Conservation (phyloP, 2,329 filamentous ascomycete species). For the Endoconidiophora polonica region DNA sequence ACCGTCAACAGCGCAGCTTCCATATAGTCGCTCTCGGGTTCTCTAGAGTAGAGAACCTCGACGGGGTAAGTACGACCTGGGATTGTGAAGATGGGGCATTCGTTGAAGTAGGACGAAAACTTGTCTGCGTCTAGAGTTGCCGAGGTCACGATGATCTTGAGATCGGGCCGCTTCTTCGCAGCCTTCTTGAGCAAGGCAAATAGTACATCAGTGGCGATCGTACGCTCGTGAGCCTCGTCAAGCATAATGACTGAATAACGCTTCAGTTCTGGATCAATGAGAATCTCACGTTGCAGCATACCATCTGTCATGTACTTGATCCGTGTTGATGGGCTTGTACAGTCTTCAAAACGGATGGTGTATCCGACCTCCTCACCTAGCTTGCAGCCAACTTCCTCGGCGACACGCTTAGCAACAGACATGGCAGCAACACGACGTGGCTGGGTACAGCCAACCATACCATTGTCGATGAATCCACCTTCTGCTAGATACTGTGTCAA, state of each 20-base stretch:
- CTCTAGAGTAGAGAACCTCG: constrained; percentile 84
- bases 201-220: constrained; percentile 86
- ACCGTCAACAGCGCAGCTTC: constrained; percentile 89
- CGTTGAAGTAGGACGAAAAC: constrained; percentile 90
- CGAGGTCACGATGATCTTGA: constrained; percentile 92
- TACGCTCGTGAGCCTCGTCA: constrained; percentile 94
- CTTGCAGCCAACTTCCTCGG: constrained; percentile 84
- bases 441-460: constrained; percentile 91
- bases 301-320: constrained; percentile 99
- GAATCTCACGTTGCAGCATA: constrained; percentile 89
- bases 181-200: constrained; percentile 93
- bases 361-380: constrained; percentile 91
- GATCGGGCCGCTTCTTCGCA: constrained; percentile 63
- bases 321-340: constrained; percentile 68
- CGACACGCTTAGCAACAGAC: constrained; percentile 92
- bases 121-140: constrained; percentile 95
- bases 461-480: constrained; percentile 70
- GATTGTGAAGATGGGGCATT: constrained; percentile 91
- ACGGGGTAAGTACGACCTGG: constrained; percentile 91
- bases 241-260: constrained; percentile 95
- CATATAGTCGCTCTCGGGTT: constrained; percentile 90
- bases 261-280: constrained; percentile 76
- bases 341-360: constrained; percentile 93
- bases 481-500: constrained; percentile 90
- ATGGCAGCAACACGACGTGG: constrained; percentile 94